Conservation (phyloP, 257 asterid species). For the Mitragyna speciosa region DNA sequence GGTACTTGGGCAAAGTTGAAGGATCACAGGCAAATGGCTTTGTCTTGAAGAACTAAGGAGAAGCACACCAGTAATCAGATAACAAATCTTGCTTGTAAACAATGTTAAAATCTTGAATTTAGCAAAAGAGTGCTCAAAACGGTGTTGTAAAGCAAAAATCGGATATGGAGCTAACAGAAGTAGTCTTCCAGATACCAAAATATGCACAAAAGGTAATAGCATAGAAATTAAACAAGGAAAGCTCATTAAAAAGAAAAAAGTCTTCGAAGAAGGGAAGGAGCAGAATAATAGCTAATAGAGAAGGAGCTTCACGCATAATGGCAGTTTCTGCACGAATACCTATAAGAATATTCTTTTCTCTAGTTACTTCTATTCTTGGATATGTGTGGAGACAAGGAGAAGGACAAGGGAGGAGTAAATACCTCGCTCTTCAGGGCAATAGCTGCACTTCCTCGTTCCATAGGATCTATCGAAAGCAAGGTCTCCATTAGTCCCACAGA, state of each 20-base stretch:
- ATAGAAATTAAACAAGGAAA: neutral
- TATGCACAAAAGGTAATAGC: neutral
- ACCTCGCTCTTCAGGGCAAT: slow-evolving; percentile 75
- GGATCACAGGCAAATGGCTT: slow-evolving; percentile 81
- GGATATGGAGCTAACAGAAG: neutral
- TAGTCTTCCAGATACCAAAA: too few relatives aligned
- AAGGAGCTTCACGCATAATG: neutral
- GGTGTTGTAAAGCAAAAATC: neutral
- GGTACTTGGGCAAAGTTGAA: slow-evolving; percentile 78
- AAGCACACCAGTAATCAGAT: slow-evolving; percentile 17
- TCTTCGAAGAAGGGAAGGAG: neutral
- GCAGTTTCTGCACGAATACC: neutral
- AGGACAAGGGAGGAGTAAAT: neutral
- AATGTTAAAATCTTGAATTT: neutral
- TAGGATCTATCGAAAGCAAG: slow-evolving; percentile 81
- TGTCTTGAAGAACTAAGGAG: slow-evolving; percentile 64
- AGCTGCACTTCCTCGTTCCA: slow-evolving; percentile 68
- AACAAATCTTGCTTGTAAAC: slow-evolving; percentile 5
- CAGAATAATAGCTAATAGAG: too few relatives aligned
- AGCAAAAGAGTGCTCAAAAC: neutral
- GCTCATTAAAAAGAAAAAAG: neutral
- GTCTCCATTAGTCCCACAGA: slow-evolving; percentile 67
- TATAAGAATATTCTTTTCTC: neutral
- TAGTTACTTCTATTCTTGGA: neutral
- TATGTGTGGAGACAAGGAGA: neutral